phyloP scores from a whole-genome alignment of 768 basidiomycete species.

The Amanita polypyramis region DNA sequence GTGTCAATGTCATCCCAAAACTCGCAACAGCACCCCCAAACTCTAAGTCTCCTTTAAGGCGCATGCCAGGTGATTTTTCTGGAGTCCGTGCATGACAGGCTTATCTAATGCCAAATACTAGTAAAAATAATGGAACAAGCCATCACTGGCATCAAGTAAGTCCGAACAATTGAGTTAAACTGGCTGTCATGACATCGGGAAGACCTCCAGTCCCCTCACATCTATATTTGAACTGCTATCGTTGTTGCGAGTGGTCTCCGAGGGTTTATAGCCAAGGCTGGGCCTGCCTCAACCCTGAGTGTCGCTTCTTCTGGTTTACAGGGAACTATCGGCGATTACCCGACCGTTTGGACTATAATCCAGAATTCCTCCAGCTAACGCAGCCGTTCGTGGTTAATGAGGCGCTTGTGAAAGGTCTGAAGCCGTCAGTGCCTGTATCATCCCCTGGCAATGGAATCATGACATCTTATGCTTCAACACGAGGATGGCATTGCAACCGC shows the following conservation, averaged over 20 bases:
- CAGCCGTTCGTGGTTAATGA: constrained; percentile 20
- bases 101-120: neutral
- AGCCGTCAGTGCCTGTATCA: constrained; percentile 23
- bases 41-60: neutral
- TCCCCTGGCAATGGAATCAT: constrained; percentile 24
- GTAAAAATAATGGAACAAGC: constrained; percentile 3
- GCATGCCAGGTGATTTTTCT: neutral
- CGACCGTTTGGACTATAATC: constrained; percentile 33
- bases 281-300: constrained; percentile 55
- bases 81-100: neutral
- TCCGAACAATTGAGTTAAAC: neutral
- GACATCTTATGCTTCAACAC: constrained; percentile 45
- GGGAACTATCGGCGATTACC: constrained; percentile 18
- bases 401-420: constrained; percentile 25
- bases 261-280: constrained; percentile 44
- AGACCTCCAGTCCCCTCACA: constrained; percentile 13
- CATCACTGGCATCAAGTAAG: constrained; percentile 4
- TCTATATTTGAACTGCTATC: constrained; percentile 24
- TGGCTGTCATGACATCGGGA: neutral
- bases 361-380: constrained; percentile 32
- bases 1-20: neutral
- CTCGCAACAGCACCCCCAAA: neutral
- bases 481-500: constrained; percentile 56
- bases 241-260: constrained; percentile 36
- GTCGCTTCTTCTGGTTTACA: constrained; percentile 44